Conservation (phyloP, 2,329 filamentous ascomycete genomes). For the Onygenales sp. region DNA sequence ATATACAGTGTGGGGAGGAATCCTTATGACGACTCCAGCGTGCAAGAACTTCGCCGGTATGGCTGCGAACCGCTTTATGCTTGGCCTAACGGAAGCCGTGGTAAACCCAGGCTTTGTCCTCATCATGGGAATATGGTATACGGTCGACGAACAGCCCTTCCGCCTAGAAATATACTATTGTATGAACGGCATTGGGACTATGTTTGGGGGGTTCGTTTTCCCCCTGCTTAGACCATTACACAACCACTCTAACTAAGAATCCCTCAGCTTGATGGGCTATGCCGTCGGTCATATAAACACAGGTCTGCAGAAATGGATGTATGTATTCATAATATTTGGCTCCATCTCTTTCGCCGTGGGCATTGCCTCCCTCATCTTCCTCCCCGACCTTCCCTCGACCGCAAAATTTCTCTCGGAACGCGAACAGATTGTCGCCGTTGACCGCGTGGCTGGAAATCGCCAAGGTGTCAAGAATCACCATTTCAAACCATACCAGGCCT, state of each 20-base stretch:
- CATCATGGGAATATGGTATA: constrained; percentile 45
- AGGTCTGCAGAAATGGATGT: constrained; percentile 45
- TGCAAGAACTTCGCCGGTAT: constrained; percentile 36
- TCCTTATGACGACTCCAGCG: constrained; percentile 37
- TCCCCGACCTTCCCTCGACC: constrained; percentile 37
- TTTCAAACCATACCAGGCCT: constrained; percentile 38
- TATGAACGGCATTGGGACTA: constrained; percentile 51
- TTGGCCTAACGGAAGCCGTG: constrained; percentile 40
- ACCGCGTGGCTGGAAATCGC: constrained; percentile 42
- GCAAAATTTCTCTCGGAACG: constrained; percentile 34
- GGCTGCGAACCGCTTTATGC: constrained; percentile 35
- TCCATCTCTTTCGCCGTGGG: constrained; percentile 28
- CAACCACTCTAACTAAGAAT: too few species aligned
- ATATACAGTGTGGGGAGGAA: constrained; percentile 29
- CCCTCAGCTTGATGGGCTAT: constrained; percentile 41
- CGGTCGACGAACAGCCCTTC: constrained; percentile 39
- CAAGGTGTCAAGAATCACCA: constrained; percentile 47
- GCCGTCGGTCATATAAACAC: constrained; percentile 50
- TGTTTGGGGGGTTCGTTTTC: constrained; percentile 45
- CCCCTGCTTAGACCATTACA: background rate
- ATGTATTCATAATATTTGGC: constrained; percentile 49
- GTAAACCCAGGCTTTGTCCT: constrained; percentile 43
- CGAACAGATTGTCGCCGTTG: constrained; percentile 40
- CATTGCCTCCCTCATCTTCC: constrained; percentile 25
- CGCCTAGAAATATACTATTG: constrained; percentile 48